A percentile compares a stretch with the other conserved stretches of the same genome.
These are phyloP conservation scores for Scopulariopsis brevicaulis DNA, from an alignment of 2,329 filamentous ascomycete genomes.

Conservation along the genomic window DNA sequence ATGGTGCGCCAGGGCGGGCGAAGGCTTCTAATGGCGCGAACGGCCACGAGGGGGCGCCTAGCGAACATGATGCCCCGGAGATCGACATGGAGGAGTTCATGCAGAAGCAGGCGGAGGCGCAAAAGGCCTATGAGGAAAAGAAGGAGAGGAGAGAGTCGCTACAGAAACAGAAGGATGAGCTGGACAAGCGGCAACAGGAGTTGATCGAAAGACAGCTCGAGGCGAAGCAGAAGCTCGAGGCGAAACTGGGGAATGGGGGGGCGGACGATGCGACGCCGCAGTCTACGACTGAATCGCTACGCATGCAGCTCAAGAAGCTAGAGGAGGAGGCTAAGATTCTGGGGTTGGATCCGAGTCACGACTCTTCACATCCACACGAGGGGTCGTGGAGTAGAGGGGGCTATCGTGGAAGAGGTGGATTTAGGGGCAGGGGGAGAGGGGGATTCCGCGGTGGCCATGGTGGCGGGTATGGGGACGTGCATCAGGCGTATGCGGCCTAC, in stretches of 20 bases:
- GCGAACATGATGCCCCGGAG: constrained; percentile 29
- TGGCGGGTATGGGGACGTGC: constrained; percentile 31
- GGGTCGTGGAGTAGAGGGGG: constrained; percentile 15
- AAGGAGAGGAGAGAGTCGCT: constrained; percentile 50
- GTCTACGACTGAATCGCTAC: constrained; percentile 52
- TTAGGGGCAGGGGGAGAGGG: constrained; percentile 13
- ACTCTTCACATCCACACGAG: constrained; percentile 21
- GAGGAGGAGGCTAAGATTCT: constrained; percentile 61
- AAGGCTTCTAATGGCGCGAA: background rate
- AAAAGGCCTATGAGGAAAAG: constrained; percentile 57
- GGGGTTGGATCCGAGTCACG: constrained; percentile 49
- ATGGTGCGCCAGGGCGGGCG: constrained; percentile 12
- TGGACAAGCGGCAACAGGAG: constrained; percentile 53
- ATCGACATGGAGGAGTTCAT: constrained; percentile 61
- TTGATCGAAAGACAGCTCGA: constrained; percentile 52
- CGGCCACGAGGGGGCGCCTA: constrained; percentile 8
- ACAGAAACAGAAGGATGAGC: constrained; percentile 47
- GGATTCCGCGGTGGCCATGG: constrained; percentile 25
- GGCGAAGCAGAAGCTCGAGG: constrained; percentile 50
- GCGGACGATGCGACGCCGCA: constrained; percentile 15
- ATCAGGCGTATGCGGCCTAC: constrained; percentile 47
- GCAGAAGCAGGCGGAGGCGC: constrained; percentile 59
- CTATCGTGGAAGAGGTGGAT: constrained; percentile 1
- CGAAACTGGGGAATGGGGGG: constrained; percentile 39
- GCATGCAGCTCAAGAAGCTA: constrained; percentile 59